Conservation (phyloP, 1,284 basidiomycete genomes). For the Melanopsichium pennsylvanicum region DNA sequence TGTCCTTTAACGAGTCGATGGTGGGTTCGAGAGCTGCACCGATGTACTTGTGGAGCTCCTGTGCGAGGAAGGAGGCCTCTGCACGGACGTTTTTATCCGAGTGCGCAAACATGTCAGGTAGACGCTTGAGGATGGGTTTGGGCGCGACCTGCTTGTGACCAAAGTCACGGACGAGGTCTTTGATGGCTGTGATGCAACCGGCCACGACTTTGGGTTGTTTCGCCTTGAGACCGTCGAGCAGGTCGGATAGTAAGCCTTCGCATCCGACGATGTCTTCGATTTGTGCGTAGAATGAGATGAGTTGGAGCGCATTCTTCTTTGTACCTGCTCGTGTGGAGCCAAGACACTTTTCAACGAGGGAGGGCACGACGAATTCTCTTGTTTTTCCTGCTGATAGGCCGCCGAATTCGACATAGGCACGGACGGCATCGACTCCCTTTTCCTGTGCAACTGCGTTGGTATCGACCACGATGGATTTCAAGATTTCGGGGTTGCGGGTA, state of each 20-base stretch:
- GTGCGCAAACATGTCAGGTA: slow-evolving; percentile 94
- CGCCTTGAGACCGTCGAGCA: slow-evolving; percentile 82
- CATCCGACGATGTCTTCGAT: slow-evolving; percentile 81
- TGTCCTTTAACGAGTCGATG: slow-evolving; percentile 91
- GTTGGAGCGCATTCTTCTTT: slow-evolving; percentile 85
- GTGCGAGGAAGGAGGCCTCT: slow-evolving; percentile 82
- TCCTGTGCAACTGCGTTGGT: slow-evolving; percentile 97
- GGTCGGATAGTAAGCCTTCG: slow-evolving; percentile 83
- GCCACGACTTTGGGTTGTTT: slow-evolving; percentile 96
- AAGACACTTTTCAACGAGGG: slow-evolving; percentile 93
- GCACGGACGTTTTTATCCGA: slow-evolving; percentile 94
- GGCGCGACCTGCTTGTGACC: slow-evolving; percentile 80
- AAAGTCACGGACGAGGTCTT: slow-evolving; percentile 78
- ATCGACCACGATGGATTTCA: slow-evolving; percentile 69
- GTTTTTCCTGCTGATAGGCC: slow-evolving; percentile 79
- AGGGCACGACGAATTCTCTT: slow-evolving; percentile 81
- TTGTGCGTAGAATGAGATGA: slow-evolving; percentile 88
- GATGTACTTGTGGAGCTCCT: slow-evolving; percentile 85
- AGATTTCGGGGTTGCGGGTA: slow-evolving; percentile 73
- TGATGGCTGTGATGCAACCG: slow-evolving; percentile 79
- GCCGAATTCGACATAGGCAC: slow-evolving; percentile 82
- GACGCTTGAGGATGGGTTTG: slow-evolving; percentile 78
- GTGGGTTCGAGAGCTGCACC: slow-evolving; percentile 86
- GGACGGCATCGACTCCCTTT: slow-evolving; percentile 84
- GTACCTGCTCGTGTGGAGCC: slow-evolving; percentile 86